A percentile compares a stretch with the other conserved stretches of the same genome.
Evolutionary conservation across 2,329 filamentous ascomycete species (phyloP).

Genomic region (Pseudogymnoascus sp.): DNA sequence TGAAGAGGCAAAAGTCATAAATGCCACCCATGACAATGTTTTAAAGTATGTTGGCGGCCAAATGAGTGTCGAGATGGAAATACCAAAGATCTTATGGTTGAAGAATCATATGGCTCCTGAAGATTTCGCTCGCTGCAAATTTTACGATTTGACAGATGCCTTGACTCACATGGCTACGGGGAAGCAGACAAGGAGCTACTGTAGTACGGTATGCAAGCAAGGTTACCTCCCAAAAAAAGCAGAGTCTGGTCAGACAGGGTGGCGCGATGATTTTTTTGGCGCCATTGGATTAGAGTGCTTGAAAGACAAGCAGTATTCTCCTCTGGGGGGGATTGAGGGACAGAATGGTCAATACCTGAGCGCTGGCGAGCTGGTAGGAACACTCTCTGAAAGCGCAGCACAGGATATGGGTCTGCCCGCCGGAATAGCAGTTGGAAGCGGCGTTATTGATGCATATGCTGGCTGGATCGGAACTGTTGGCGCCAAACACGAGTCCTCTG

Average conservation of each 20-base stretch:
- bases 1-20: slow-evolving; percentile 87
- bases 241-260: slow-evolving; percentile 93
- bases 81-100: slow-evolving; percentile 95
- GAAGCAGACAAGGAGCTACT: slow-evolving; percentile 85
- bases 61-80: slow-evolving; percentile 99
- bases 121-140: slow-evolving; percentile 86
- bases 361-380: slow-evolving; percentile 83
- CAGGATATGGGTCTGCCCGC: slow-evolving; percentile 73
- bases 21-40: slow-evolving; percentile 83
- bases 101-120: slow-evolving; percentile 97
- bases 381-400: slow-evolving; percentile 74
- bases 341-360: slow-evolving; percentile 89
- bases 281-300: slow-evolving; percentile 82
- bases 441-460: slow-evolving; percentile 96
- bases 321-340: slow-evolving; percentile 89
- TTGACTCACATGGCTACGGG: slow-evolving; percentile 92
- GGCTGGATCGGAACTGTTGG: slow-evolving; percentile 99
- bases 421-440: slow-evolving; percentile 87
- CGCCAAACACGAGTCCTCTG: slow-evolving; percentile 67
- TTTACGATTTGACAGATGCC: slow-evolving; percentile 90
- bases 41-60: slow-evolving; percentile 93
- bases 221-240: slow-evolving; percentile 95
- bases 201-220: slow-evolving; percentile 95
- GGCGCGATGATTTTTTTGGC: slow-evolving; percentile 90
- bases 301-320: slow-evolving; percentile 76